These are phyloP conservation scores for Verticillium dahliae DNA, from an alignment of 2,329 filamentous ascomycete genomes.

Conservation along the genomic window DNA sequence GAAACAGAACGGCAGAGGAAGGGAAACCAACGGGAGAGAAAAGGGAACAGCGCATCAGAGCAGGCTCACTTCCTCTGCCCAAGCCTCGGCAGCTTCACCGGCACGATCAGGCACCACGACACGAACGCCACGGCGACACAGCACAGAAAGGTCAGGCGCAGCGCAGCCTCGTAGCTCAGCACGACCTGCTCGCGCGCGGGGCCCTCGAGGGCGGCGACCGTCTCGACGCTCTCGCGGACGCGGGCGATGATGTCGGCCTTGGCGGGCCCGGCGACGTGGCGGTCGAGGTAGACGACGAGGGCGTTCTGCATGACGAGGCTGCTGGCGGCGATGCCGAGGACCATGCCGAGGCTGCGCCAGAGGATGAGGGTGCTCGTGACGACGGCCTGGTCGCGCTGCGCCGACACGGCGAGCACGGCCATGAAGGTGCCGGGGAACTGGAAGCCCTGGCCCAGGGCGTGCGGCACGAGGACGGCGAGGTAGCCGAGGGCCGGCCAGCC, in stretches of 20 bases:
- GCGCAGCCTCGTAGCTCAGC: conserved; percentile 43
- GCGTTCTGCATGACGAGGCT: conserved; percentile 70
- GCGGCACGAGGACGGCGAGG: conserved; percentile 49
- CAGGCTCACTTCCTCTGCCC: conserved; percentile 29
- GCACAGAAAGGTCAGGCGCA: conserved; percentile 39
- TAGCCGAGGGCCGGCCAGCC: conserved; percentile 46
- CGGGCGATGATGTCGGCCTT: conserved; percentile 48
- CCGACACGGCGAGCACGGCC: conserved; percentile 51
- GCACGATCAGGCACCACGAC: conserved; percentile 38
- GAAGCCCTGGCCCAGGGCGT: conserved; percentile 54
- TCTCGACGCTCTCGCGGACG: conserved; percentile 49
- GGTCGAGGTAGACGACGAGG: conserved; percentile 51
- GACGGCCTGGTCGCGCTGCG: conserved; percentile 58
- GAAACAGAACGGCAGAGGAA: no score
- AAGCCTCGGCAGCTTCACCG: conserved; percentile 48
- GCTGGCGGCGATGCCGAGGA: conserved; percentile 66
- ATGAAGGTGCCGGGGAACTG: conserved; percentile 60
- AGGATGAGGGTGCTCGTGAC: conserved; percentile 65
- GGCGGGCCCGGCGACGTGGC: conserved; percentile 50
- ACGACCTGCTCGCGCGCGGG: conserved; percentile 49
- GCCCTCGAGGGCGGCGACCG: conserved; percentile 36
- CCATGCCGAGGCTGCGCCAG: conserved; percentile 64
- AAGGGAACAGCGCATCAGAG: no score
- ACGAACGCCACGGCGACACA: conserved; percentile 40
- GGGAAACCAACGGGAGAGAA: no score